phyloP scores from a whole-genome alignment of 2,329 filamentous ascomycete species.

The Diplodia sapinea region DNA sequence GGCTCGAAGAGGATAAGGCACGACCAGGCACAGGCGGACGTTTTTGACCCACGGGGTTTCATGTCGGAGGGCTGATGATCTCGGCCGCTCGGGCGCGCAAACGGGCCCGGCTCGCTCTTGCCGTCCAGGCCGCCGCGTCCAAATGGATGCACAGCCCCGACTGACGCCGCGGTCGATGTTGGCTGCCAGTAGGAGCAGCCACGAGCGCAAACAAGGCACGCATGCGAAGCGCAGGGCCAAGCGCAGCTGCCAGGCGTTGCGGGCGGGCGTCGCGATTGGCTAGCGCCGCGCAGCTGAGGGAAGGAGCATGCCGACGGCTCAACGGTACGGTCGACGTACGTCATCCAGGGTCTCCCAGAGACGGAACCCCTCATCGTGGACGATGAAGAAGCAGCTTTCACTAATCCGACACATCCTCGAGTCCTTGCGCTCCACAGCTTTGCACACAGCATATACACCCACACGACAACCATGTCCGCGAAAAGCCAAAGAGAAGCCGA shows the following conservation, averaged over 20 bases:
- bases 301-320: neutral
- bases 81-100: slow-evolving; percentile 22
- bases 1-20: slow-evolving; percentile 20
- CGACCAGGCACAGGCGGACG: slow-evolving; percentile 16
- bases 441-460: neutral
- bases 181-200: slow-evolving; percentile 12
- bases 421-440: slow-evolving; percentile 17
- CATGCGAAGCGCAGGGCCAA: neutral
- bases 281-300: slow-evolving; percentile 1
- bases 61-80: slow-evolving; percentile 27
- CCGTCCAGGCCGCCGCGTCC: neutral
- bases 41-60: slow-evolving; percentile 27
- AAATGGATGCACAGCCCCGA: slow-evolving; percentile 7
- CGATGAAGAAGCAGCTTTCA: neutral
- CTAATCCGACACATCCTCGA: slow-evolving; percentile 14
- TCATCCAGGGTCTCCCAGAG: slow-evolving; percentile 15
- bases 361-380: neutral
- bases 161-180: slow-evolving; percentile 9
- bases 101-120: slow-evolving; percentile 10
- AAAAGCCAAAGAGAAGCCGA: slow-evolving; percentile 60
- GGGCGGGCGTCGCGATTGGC: slow-evolving; percentile 4
- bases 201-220: slow-evolving; percentile 16
- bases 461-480: slow-evolving; percentile 36
- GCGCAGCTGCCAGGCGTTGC: slow-evolving; percentile 15
- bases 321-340: neutral